A percentile compares a stretch with the other conserved stretches of the same genome.
Evolutionary conservation across 129 eudicot genomes (phyloP).

Genomic region (Flaveria linearis): DNA sequence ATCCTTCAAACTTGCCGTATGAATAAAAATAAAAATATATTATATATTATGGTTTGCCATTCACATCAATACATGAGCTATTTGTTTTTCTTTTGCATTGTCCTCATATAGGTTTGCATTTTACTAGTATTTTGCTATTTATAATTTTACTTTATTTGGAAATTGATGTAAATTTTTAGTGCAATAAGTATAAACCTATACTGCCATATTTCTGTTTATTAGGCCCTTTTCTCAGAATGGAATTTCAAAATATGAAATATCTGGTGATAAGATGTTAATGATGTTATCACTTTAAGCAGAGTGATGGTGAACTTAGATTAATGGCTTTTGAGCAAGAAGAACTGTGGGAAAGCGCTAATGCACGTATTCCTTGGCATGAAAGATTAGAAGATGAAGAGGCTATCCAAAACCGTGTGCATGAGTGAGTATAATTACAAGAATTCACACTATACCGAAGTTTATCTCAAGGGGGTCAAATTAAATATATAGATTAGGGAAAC

Average conservation of each 20-base stretch:
- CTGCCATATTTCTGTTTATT: slow-evolving; percentile 9
- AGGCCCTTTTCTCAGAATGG: slow-evolving; percentile 3
- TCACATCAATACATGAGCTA: neutral
- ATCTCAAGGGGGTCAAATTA: neutral
- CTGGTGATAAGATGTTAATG: slow-evolving; percentile 17
- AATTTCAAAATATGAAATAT: slow-evolving; percentile 10
- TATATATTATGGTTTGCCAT: neutral
- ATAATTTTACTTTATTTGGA: neutral
- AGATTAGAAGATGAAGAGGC: slow-evolving; percentile 87
- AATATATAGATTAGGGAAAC: no score
- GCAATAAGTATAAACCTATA: neutral
- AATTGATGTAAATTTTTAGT: neutral
- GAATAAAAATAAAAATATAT: neutral
- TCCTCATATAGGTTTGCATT: neutral
- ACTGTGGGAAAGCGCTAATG: slow-evolving; percentile 81
- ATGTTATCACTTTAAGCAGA: slow-evolving; percentile 37
- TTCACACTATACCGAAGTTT: neutral
- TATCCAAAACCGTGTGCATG: slow-evolving; percentile 90
- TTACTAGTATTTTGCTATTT: neutral
- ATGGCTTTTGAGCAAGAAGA: slow-evolving; percentile 95
- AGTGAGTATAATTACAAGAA: slow-evolving; percentile 53
- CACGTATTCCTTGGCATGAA: slow-evolving; percentile 95
- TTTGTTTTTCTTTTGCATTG: neutral
- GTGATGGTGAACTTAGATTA: slow-evolving; percentile 61
- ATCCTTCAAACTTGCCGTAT: neutral